Evolutionary conservation across 768 basidiomycete species (phyloP).

Genomic region (Calocybe cyanea): DNA sequence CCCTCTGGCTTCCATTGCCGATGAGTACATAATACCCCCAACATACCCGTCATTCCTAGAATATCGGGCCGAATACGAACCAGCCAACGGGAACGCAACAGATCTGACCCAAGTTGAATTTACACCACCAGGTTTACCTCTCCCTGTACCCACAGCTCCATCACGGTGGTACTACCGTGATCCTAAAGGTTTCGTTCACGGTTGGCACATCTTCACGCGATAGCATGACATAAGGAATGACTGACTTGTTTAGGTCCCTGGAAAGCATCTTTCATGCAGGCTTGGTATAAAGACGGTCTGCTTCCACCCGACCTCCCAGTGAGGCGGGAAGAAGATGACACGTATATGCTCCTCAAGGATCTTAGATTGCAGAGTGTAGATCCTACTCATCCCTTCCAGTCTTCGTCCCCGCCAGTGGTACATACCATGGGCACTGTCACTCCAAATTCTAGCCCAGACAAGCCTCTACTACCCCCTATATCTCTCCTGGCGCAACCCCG

Average conservation of each 20-base stretch:
- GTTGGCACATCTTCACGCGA: conserved; percentile 33
- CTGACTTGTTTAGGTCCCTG: conserved; percentile 59
- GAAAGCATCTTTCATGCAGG: conserved; percentile 85
- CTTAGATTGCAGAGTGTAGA: conserved; percentile 75
- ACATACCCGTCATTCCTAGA: conserved; percentile 79
- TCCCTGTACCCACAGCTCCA: conserved; percentile 63
- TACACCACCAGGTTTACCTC: conserved; percentile 75
- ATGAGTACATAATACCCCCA: conserved; percentile 89
- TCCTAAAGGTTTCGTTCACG: conserved; percentile 76
- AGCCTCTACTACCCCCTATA: conserved; percentile 65
- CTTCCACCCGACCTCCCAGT: conserved; percentile 82
- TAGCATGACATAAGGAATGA: background rate
- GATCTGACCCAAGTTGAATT: conserved; percentile 64
- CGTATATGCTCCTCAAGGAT: conserved; percentile 68
- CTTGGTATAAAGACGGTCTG: conserved; percentile 83
- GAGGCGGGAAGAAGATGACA: conserved; percentile 67
- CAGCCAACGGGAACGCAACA: conserved; percentile 40
- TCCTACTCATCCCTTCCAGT: conserved; percentile 75
- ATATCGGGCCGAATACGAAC: conserved; percentile 63
- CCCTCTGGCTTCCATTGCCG: conserved; percentile 83
- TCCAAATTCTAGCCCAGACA: conserved; percentile 29
- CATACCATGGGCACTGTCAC: conserved; percentile 16
- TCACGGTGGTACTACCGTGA: conserved; percentile 82
- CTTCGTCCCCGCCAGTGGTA: conserved; percentile 35
- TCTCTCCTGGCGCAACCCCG: conserved; percentile 75